Evolutionary conservation across 768 basidiomycete genomes (phyloP).

Genomic region (Stropharia rugosoannulata): DNA sequence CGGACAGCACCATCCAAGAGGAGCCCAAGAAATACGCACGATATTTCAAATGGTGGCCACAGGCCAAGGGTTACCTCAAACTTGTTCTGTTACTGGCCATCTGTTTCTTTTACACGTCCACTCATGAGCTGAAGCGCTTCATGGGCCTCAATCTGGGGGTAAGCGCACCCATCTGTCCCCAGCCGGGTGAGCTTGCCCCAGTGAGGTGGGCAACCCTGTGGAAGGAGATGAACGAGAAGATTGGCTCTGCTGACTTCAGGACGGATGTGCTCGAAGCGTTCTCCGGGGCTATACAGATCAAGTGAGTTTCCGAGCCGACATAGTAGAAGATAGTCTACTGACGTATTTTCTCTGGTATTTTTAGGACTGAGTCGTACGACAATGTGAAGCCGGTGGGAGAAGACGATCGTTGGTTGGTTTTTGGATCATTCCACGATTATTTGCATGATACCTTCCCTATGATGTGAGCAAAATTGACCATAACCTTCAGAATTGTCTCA

Average conservation of each 20-base stretch:
- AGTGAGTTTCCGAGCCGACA: conserved; percentile 28
- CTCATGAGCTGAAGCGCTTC: background rate
- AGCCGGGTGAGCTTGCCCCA: conserved; percentile 38
- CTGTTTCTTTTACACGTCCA: background rate
- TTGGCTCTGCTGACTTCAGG: conserved; percentile 37
- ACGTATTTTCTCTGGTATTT: no score
- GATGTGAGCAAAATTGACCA: conserved; percentile 39
- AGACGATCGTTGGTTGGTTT: conserved; percentile 57
- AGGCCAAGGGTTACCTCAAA: background rate
- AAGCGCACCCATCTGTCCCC: conserved; percentile 24
- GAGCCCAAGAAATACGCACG: background rate
- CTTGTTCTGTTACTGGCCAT: background rate
- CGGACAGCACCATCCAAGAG: background rate
- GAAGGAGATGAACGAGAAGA: conserved; percentile 27
- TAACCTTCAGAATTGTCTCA: no score
- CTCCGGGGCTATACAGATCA: conserved; percentile 44
- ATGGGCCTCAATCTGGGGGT: no score
- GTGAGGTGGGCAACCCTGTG: conserved; percentile 36
- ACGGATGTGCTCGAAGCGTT: conserved; percentile 42
- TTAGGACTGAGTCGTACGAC: conserved; percentile 55
- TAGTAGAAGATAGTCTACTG: background rate
- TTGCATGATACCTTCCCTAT: conserved; percentile 56
- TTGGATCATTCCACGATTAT: conserved; percentile 54
- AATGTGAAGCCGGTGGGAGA: conserved; percentile 43
- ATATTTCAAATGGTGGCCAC: background rate